Evolutionary conservation across 768 basidiomycete genomes (phyloP).

Genomic region (Psilocybe sp.): DNA sequence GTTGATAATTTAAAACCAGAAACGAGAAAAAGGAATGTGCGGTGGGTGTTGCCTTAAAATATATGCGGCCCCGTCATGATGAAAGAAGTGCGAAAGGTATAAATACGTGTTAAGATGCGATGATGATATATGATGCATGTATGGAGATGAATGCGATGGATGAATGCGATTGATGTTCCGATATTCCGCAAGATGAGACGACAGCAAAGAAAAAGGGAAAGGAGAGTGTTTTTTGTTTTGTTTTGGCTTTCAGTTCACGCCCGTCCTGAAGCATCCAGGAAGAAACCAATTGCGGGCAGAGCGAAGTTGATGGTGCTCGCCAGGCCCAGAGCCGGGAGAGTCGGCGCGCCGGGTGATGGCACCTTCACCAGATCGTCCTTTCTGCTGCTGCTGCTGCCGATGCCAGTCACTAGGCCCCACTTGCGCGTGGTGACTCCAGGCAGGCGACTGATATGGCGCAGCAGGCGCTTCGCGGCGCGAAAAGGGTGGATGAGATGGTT

Average conservation of each 20-base stretch:
- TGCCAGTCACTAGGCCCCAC: conserved; percentile 15
- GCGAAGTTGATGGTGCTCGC: conserved; percentile 24
- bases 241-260: conserved; percentile 17
- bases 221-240: not conserved
- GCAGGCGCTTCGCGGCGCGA: conserved; percentile 34
- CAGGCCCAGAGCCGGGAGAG: conserved; percentile 10
- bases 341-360: conserved; percentile 5
- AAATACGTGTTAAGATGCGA: too few species aligned
- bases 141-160: conserved; percentile 1
- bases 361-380: conserved; percentile 2
- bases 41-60: too few species aligned
- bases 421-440: conserved; percentile 27
- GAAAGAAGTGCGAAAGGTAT: too few species aligned
- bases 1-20: too few species aligned
- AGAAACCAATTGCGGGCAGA: conserved; percentile 54
- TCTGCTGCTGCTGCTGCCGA: conserved; percentile 11
- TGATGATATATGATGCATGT: not conserved
- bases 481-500: conserved; percentile 31
- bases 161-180: not conserved
- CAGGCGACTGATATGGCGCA: conserved; percentile 32
- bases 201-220: not conserved
- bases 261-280: conserved; percentile 47
- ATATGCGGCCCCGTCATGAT: too few species aligned
- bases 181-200: too few species aligned
- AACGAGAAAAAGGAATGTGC: too few species aligned